Conservation (phyloP, 2,329 filamentous ascomycete genomes). For the Aureobasidium sp. region DNA sequence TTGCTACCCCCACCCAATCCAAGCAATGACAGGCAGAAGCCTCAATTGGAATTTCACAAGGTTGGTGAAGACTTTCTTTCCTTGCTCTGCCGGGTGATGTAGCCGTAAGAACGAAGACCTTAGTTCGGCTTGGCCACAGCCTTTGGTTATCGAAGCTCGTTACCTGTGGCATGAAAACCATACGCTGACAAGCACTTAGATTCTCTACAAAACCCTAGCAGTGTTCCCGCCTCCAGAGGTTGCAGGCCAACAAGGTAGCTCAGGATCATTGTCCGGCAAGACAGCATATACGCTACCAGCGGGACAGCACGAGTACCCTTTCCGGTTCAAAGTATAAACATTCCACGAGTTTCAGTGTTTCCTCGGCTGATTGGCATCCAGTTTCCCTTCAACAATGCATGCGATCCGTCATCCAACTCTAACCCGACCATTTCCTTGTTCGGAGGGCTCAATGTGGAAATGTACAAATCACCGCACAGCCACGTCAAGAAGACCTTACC, state of each 20-base stretch:
- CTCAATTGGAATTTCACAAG: slow-evolving; percentile 44
- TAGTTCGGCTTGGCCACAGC: background rate
- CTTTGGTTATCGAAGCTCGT: background rate
- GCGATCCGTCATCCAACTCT: slow-evolving; percentile 37
- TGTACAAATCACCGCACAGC: slow-evolving; percentile 37
- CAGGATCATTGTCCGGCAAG: slow-evolving; percentile 18
- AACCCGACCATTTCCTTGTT: slow-evolving; percentile 35
- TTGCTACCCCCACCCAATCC: slow-evolving; percentile 34
- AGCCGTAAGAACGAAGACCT: background rate
- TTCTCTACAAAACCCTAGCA: slow-evolving; percentile 64
- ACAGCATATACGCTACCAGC: slow-evolving; percentile 52
- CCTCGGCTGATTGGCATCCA: slow-evolving; percentile 17
- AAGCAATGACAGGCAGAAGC: slow-evolving; percentile 35
- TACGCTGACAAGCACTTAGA: slow-evolving; percentile 31
- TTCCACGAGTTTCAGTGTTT: background rate
- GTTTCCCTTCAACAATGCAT: slow-evolving; percentile 63
- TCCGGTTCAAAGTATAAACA: slow-evolving; percentile 59
- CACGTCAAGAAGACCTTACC: slow-evolving; percentile 84
- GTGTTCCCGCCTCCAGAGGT: slow-evolving; percentile 55
- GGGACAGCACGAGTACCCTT: slow-evolving; percentile 67
- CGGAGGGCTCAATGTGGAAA: slow-evolving; percentile 35
- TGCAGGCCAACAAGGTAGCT: background rate
- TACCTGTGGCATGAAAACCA: background rate
- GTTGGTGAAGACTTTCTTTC: slow-evolving; percentile 19
- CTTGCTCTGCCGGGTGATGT: background rate